Evolutionary conservation across 1,284 basidiomycete genomes (phyloP).

Genomic region (Thecaphora frezii): DNA sequence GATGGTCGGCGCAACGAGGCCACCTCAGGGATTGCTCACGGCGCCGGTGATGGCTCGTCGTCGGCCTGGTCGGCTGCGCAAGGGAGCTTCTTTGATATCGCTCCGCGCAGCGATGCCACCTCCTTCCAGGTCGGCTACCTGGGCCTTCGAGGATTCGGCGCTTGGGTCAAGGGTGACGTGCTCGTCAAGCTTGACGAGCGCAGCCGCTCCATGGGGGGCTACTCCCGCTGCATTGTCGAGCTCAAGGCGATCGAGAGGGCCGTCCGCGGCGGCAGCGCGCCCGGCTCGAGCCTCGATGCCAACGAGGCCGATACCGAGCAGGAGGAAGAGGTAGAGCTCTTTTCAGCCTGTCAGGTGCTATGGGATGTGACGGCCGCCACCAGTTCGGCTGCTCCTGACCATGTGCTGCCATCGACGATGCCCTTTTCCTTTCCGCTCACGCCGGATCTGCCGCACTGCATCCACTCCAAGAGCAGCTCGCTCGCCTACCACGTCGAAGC

Average conservation of each 20-base stretch:
- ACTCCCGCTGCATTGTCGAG: conserved; percentile 18
- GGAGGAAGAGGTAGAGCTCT: conserved; percentile 31
- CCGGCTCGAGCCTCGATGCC: background rate
- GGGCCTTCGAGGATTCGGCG: conserved; percentile 43
- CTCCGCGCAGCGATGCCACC: conserved; percentile 43
- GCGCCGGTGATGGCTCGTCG: background rate
- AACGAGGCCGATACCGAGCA: background rate
- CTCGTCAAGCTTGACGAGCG: conserved; percentile 47
- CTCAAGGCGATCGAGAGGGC: conserved; percentile 16
- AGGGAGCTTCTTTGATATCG: conserved; percentile 53
- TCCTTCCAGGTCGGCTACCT: conserved; percentile 57
- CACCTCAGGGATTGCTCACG: background rate
- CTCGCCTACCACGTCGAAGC: conserved; percentile 47
- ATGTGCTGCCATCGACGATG: conserved; percentile 38
- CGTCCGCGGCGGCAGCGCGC: conserved; percentile 1
- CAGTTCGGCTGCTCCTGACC: conserved; percentile 13
- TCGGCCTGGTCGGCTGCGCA: background rate
- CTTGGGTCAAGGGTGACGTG: conserved; percentile 55
- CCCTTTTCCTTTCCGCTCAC: conserved; percentile 53
- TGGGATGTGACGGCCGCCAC: conserved; percentile 34
- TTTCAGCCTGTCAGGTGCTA: conserved; percentile 28
- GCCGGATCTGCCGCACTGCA: conserved; percentile 53
- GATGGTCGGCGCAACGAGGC: background rate
- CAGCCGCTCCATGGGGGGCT: conserved; percentile 20
- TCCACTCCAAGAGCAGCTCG: conserved; percentile 44